phyloP scores from a whole-genome alignment of 2,329 filamentous ascomycete genomes.

The Fusarium sp. region DNA sequence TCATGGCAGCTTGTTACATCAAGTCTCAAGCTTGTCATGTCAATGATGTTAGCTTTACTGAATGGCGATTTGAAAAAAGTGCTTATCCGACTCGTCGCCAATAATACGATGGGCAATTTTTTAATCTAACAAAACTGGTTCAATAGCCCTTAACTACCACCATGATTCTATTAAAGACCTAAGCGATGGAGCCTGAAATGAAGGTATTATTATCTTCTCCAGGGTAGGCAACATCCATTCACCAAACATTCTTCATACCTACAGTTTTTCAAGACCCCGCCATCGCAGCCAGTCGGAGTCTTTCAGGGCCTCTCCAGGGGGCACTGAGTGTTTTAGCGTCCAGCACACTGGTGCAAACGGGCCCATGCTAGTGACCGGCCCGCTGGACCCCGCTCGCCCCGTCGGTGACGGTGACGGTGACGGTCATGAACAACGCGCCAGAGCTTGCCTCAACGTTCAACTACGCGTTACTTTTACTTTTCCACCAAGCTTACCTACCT shows the following conservation, averaged over 20 bases:
- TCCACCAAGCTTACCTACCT: neutral
- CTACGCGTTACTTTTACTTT: conserved; percentile 21
- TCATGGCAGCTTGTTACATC: accelerated
- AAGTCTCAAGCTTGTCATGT: accelerated
- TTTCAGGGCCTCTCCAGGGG: conserved; percentile 10
- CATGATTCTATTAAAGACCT: no score
- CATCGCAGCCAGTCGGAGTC: conserved; percentile 16
- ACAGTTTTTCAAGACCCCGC: conserved; percentile 1
- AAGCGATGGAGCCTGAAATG: neutral
- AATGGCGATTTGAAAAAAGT: neutral
- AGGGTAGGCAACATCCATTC: conserved; percentile 1
- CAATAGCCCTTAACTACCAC: neutral
- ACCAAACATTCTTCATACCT: neutral
- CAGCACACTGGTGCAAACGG: conserved; percentile 26
- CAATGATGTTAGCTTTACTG: neutral
- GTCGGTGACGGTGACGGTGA: neutral
- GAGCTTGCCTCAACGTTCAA: conserved; percentile 15
- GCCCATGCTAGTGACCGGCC: conserved; percentile 32
- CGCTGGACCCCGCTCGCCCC: conserved; percentile 34
- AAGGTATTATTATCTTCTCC: neutral
- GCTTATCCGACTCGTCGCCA: neutral
- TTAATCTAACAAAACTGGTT: neutral
- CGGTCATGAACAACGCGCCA: conserved; percentile 20
- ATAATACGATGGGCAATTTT: accelerated
- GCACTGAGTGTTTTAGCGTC: conserved; percentile 34